A percentile compares a stretch with the other conserved stretches of the same genome.
phyloP scores from a whole-genome alignment of 148 eudicot species.

The Camellia lanceoleosa region DNA sequence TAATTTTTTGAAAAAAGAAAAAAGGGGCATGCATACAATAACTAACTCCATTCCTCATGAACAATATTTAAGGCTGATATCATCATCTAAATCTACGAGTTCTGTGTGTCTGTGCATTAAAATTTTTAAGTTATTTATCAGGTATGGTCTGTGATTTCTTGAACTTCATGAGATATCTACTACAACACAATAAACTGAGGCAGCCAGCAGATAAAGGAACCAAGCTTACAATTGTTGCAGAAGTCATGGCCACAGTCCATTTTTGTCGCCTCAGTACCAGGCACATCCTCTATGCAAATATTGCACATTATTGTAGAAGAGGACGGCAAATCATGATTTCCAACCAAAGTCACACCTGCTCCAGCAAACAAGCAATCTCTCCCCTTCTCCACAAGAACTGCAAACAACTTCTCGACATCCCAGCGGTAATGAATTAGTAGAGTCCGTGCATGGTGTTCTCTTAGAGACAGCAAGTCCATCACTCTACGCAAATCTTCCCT shows the following conservation, averaged over 20 bases:
- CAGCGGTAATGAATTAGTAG: slow-evolving; percentile 70
- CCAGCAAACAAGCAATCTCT: slow-evolving; percentile 45
- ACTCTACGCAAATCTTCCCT: slow-evolving; percentile 61
- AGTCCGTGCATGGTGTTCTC: slow-evolving; percentile 67
- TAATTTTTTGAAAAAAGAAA: neutral
- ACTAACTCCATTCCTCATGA: neutral
- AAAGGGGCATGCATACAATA: neutral
- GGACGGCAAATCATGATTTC: slow-evolving; percentile 20
- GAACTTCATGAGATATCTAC: neutral
- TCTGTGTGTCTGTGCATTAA: neutral
- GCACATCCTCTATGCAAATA: slow-evolving; percentile 63
- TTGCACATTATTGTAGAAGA: slow-evolving; percentile 37
- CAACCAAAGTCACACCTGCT: slow-evolving; percentile 52
- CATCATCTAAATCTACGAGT: neutral
- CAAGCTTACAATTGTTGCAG: slow-evolving; percentile 64
- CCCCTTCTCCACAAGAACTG: slow-evolving; percentile 58
- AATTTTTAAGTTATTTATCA: neutral
- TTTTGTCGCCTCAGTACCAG: slow-evolving; percentile 35
- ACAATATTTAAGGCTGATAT: neutral
- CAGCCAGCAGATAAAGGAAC: neutral
- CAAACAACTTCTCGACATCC: slow-evolving; percentile 59
- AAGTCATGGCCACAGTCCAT: slow-evolving; percentile 80
- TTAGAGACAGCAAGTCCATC: slow-evolving; percentile 59
- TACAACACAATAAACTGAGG: neutral
- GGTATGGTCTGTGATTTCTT: neutral